Evolutionary conservation across 1,284 basidiomycete genomes (phyloP).

Genomic region (Veloboletus limbatus): DNA sequence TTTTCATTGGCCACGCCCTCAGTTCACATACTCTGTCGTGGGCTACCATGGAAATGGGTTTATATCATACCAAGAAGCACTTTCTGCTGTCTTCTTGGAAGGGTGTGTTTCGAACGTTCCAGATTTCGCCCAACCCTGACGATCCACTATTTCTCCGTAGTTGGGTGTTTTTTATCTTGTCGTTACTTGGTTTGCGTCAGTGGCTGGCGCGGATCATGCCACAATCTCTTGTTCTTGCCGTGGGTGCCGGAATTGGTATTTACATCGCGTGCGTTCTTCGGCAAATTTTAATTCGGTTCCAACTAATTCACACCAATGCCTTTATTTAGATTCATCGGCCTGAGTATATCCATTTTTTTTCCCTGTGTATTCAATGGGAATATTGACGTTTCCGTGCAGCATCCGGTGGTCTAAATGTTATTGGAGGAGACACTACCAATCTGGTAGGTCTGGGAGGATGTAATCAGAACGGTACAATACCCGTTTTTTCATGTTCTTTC

Average conservation of each 20-base stretch:
- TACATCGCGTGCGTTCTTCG: constrained; percentile 64
- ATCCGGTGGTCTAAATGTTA: constrained; percentile 67
- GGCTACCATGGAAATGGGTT: constrained; percentile 78
- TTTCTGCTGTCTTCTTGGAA: constrained; percentile 87
- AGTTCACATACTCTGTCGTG: constrained; percentile 89
- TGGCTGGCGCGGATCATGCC: constrained; percentile 90
- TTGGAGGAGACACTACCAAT: constrained; percentile 73
- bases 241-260: constrained; percentile 84
- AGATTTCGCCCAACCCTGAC: background rate
- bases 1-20: background rate
- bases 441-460: constrained; percentile 85
- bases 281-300: background rate
- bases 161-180: constrained; percentile 83
- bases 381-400: constrained; percentile 36
- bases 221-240: constrained; percentile 80
- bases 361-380: background rate
- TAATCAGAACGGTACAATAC: constrained; percentile 43
- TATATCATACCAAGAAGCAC: constrained; percentile 76
- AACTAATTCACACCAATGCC: constrained; percentile 8
- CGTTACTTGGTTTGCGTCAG: constrained; percentile 83
- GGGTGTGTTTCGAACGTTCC: constrained; percentile 46
- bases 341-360: constrained; percentile 35
- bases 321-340: constrained; percentile 57
- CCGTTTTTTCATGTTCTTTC: background rate
- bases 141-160: constrained; percentile 36